Percentiles rank a stretch among this genome's conserved stretches.
Evolutionary conservation across 768 basidiomycete genomes (phyloP).

Genomic region (Harrya chromipes): DNA sequence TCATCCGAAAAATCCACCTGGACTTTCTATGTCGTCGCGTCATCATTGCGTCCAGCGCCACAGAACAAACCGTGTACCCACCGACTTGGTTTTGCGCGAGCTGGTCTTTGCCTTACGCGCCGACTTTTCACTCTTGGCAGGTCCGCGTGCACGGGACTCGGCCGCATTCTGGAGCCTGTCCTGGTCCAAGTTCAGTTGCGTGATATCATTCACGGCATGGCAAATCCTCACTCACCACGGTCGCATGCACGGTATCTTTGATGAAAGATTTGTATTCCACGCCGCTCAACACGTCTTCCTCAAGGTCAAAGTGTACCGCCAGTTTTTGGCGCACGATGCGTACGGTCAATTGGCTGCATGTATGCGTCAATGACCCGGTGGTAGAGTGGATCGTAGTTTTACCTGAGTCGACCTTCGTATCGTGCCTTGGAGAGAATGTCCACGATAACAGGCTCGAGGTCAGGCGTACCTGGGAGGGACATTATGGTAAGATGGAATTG

Average conservation of each 20-base stretch:
- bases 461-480: conserved; percentile 13
- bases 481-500: not conserved
- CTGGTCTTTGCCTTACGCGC: not conserved
- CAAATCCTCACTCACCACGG: conserved; percentile 9
- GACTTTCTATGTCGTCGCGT: not conserved
- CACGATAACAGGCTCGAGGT: conserved; percentile 18
- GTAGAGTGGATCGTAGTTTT: not conserved
- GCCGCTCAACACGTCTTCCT: conserved; percentile 40
- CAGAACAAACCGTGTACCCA: conserved; percentile 1
- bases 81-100: conserved; percentile 12
- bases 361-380: not conserved
- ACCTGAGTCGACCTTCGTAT: conserved; percentile 21
- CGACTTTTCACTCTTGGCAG: conserved; percentile 10
- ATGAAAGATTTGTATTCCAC: conserved; percentile 46
- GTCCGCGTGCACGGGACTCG: not conserved
- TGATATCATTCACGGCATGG: not conserved
- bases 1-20: not conserved
- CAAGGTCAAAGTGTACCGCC: conserved; percentile 45
- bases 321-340: conserved; percentile 50
- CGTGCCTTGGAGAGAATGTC: conserved; percentile 23
- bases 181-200: conserved; percentile 5
- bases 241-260: conserved; percentile 30
- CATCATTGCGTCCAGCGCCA: not conserved
- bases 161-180: conserved; percentile 4
- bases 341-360: conserved; percentile 37